Conservation (phyloP, 2,329 filamentous ascomycete genomes). For the Phyllosticta paracitricarpa region DNA sequence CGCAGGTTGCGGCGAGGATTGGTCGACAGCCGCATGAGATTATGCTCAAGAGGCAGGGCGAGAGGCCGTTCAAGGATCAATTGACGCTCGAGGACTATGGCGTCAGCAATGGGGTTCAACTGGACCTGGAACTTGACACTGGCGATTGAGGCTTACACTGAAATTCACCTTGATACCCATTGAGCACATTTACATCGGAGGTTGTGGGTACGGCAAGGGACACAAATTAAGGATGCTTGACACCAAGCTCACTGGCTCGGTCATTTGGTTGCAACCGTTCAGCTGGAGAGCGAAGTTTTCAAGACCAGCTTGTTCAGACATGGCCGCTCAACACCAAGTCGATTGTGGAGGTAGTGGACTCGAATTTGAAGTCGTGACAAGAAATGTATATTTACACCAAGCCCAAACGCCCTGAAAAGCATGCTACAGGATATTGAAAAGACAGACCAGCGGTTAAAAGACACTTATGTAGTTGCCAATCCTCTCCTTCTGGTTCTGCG, state of each 20-base stretch:
- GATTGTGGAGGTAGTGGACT: background rate
- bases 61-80: conserved; percentile 87
- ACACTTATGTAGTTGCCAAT: conserved; percentile 99
- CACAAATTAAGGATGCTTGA: no score
- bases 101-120: conserved; percentile 75
- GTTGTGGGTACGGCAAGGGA: no score
- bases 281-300: no score
- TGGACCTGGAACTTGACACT: conserved; percentile 31
- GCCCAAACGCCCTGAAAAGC: conserved; percentile 5
- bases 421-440: conserved; percentile 9
- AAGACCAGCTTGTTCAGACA: no score
- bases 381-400: conserved; percentile 7
- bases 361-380: background rate
- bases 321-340: no score
- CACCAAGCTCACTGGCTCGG: no score
- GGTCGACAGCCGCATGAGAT: conserved; percentile 87
- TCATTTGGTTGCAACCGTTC: no score
- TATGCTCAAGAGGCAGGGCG: conserved; percentile 80
- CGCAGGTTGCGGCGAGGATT: conserved; percentile 81
- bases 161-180: background rate
- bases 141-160: conserved; percentile 5
- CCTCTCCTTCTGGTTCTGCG: conserved; percentile 97
- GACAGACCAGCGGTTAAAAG: conserved; percentile 45
- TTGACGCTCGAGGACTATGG: conserved; percentile 85
- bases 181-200: no score